phyloP scores from a whole-genome alignment of 1,284 basidiomycete genomes.

The Lentinus polychrous region DNA sequence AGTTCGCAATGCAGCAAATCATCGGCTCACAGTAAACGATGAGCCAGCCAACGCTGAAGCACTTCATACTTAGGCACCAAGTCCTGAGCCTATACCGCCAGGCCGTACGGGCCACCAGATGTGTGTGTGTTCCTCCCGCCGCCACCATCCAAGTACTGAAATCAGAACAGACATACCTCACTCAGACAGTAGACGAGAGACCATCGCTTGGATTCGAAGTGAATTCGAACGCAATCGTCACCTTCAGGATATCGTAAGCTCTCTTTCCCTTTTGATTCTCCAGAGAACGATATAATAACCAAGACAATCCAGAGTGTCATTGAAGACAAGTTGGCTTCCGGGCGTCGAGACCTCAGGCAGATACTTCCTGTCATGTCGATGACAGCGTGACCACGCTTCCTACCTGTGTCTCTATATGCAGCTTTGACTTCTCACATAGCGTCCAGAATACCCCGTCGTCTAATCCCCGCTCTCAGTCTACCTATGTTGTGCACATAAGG shows the following conservation, averaged over 20 bases:
- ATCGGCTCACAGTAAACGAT: conserved; percentile 13
- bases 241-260: conserved; percentile 48
- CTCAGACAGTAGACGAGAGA: conserved; percentile 51
- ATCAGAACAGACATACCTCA: conserved; percentile 52
- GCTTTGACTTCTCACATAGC: too few relatives aligned
- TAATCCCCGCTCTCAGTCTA: too few relatives aligned
- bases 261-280: not conserved
- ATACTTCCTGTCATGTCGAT: conserved; percentile 29
- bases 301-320: conserved; percentile 19
- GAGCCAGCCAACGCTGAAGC: conserved; percentile 44
- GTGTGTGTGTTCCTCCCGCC: conserved; percentile 30
- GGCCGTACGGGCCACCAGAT: conserved; percentile 59
- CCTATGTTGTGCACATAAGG: too few relatives aligned
- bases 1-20: too few relatives aligned
- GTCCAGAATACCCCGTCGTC: not conserved
- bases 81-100: conserved; percentile 57
- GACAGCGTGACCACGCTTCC: not conserved
- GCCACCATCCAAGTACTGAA: conserved; percentile 3
- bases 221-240: conserved; percentile 63
- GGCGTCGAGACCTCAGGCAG: conserved; percentile 48
- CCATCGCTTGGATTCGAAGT: conserved; percentile 60
- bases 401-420: not conserved
- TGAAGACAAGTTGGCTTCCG: conserved; percentile 33
- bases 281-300: not conserved
- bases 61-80: conserved; percentile 64